Evolutionary conservation across 2,329 filamentous ascomycete genomes (phyloP), one percentile per base, ranked within the genome.

Genomic region (Ilyonectria sp.): DNA sequence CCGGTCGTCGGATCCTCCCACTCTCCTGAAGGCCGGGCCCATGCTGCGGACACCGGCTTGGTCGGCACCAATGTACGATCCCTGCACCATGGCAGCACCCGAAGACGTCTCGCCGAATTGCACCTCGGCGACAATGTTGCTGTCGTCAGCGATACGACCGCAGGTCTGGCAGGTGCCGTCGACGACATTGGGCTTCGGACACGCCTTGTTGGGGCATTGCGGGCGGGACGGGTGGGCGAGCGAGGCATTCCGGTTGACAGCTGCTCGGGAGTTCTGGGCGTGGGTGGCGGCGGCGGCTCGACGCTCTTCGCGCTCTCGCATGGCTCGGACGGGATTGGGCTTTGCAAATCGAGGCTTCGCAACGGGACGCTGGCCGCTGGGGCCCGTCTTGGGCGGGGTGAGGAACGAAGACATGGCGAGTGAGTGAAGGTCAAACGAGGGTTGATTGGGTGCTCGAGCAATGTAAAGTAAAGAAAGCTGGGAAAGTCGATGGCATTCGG

Each of bases 111-210:
- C 95, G 71, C 94, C 94, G 77, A 98, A 99, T 23, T 92, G 92
- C 69, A 98, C 90, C 80, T 99, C 96, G 55, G 94, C 90, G 65
- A 98, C 95, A 69, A 98, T 97, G 77, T 97, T 94, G 78, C 90
- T 91, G 77, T 97, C 93, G 74, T 93, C 92, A 63, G 95, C 89
- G 72, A 97, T 90, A 67, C 90, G 91, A 86, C 94, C 95, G 80
- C 96, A 98, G 53, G 90, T 92, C 68, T 91, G 89, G 82, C 96
- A 98, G 72, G 93, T 88, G 43, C 90, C 90, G 72, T 91, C 89
- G 59, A 88, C 84, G 56, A 92, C 86, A 62, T 90, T 86, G 17
- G 89, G 88, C 60, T 87, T 87, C n/a, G 84, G 83, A 78, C 90
- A 92, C 55, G 83, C 81, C 67, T 88, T 86, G 76, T 91, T 91